Evolutionary conservation across 805 yeast genomes (phyloP).

Genomic region (Lachancea sp.): DNA sequence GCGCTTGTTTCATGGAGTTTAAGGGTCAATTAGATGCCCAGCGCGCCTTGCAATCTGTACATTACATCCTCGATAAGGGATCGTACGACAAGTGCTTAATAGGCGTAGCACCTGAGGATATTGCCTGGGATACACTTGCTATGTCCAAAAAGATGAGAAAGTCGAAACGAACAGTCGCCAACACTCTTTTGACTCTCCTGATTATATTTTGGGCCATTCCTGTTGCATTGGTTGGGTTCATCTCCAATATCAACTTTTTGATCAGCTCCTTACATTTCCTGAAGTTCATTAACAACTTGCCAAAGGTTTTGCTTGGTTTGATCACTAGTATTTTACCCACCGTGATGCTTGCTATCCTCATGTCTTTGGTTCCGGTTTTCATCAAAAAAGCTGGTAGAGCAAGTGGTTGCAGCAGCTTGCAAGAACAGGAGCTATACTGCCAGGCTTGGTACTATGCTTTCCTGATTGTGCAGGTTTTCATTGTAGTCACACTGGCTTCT

Average conservation of each 20-base stretch:
- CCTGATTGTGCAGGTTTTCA: slow-evolving; percentile 83
- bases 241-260: slow-evolving; percentile 77
- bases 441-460: slow-evolving; percentile 88
- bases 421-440: slow-evolving; percentile 70
- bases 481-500: slow-evolving; percentile 78
- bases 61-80: slow-evolving; percentile 42
- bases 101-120: slow-evolving; percentile 73
- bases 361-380: slow-evolving; percentile 81
- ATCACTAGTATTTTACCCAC: slow-evolving; percentile 87
- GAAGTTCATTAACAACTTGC: slow-evolving; percentile 69
- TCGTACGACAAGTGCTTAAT: slow-evolving; percentile 42
- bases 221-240: slow-evolving; percentile 93
- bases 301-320: slow-evolving; percentile 63
- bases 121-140: slow-evolving; percentile 74
- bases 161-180: slow-evolving; percentile 51
- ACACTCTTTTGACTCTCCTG: slow-evolving; percentile 54
- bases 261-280: slow-evolving; percentile 69
- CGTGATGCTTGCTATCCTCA: slow-evolving; percentile 68
- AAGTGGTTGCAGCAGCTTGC: slow-evolving; percentile 65
- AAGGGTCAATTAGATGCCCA: slow-evolving; percentile 82
- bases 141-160: slow-evolving; percentile 52
- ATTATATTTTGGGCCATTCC: slow-evolving; percentile 94
- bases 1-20: slow-evolving; percentile 77
- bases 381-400: slow-evolving; percentile 70
- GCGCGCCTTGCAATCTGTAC: slow-evolving; percentile 78